Conservation (phyloP, 2,329 filamentous ascomycete genomes). For the Colletotrichum viniferum region DNA sequence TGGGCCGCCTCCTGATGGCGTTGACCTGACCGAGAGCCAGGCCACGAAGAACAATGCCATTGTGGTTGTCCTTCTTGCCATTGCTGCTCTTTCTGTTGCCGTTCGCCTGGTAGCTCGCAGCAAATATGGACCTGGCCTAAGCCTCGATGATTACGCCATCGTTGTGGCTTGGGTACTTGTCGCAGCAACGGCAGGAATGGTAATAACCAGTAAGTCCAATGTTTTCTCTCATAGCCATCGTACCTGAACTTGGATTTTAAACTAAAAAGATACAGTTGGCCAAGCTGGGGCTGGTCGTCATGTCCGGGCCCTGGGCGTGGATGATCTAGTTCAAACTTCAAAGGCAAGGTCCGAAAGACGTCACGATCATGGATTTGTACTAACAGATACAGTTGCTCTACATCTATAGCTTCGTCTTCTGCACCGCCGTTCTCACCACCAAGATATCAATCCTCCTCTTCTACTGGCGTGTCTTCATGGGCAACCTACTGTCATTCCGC, state of each 20-base stretch:
- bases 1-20: neutral
- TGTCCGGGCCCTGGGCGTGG: neutral
- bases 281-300: neutral
- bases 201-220: neutral
- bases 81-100: neutral
- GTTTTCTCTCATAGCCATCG: neutral
- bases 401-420: neutral
- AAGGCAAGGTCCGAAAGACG: neutral
- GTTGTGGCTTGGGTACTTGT: neutral
- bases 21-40: neutral
- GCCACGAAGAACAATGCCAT: neutral
- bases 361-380: neutral
- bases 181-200: neutral
- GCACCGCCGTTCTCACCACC: neutral
- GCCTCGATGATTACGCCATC: neutral
- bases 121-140: conserved; percentile 21
- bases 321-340: neutral
- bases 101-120: neutral
- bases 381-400: neutral
- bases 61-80: neutral
- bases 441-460: neutral
- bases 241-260: neutral
- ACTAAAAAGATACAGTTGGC: neutral
- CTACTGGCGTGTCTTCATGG: neutral
- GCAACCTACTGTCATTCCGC: neutral